Evolutionary conservation across 2,329 filamentous ascomycete species (phyloP).

Genomic region (Daldinia sp.): DNA sequence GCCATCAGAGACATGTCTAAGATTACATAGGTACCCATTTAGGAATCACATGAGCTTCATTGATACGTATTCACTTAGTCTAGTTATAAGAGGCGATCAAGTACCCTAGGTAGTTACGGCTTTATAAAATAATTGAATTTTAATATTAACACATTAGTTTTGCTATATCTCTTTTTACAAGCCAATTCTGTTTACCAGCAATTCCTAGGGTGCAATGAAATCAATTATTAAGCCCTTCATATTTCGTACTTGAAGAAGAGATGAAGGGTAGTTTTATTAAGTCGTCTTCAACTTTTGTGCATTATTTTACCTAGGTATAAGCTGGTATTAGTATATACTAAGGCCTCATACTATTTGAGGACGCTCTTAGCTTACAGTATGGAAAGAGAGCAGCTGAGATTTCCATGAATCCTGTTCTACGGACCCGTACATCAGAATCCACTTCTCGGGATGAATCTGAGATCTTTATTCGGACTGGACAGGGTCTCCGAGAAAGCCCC

Average conservation of each 20-base stretch:
- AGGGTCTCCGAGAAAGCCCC: background rate
- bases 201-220: no score
- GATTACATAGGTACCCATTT: background rate
- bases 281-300: background rate
- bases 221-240: no score
- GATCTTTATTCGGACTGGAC: slow-evolving; percentile 36
- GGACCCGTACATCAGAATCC: slow-evolving; percentile 1
- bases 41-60: no score
- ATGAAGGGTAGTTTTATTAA: no score
- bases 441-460: slow-evolving; percentile 5
- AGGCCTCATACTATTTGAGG: background rate
- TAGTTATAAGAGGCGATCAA: no score
- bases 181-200: no score
- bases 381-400: background rate
- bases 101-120: no score
- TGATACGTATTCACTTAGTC: no score
- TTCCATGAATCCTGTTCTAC: background rate
- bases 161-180: no score
- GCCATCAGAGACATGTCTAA: background rate
- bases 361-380: background rate
- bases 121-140: no score
- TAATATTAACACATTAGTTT: no score
- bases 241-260: no score
- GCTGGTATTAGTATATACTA: background rate
- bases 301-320: background rate